These are phyloP conservation scores for Posidonia australis DNA, from an alignment of 106 monocot genomes.

Conservation along the genomic window DNA sequence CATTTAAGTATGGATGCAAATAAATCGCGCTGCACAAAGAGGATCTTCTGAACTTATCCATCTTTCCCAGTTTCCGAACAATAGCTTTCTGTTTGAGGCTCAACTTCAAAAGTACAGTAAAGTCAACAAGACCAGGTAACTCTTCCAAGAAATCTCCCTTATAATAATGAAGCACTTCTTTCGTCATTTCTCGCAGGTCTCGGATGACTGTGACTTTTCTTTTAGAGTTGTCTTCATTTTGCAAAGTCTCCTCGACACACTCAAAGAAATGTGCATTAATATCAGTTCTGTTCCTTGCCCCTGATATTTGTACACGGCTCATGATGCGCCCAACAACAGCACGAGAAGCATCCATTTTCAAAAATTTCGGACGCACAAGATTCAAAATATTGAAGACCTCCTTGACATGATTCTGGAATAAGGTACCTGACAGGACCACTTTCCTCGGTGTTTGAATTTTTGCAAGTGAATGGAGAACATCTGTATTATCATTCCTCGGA, in stretches of 20 bases:
- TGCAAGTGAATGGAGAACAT: constrained; percentile 43
- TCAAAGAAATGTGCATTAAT: constrained; percentile 40
- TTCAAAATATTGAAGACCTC: constrained; percentile 93
- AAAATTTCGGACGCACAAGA: constrained; percentile 71
- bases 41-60: constrained; percentile 62
- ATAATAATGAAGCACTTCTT: constrained; percentile 76
- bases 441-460: constrained; percentile 68
- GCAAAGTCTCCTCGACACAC: constrained; percentile 66
- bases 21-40: constrained; percentile 59
- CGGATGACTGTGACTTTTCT: constrained; percentile 40
- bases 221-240: constrained; percentile 24
- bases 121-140: constrained; percentile 62
- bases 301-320: constrained; percentile 43
- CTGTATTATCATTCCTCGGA: constrained; percentile 58
- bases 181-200: constrained; percentile 62
- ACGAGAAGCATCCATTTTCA: constrained; percentile 42
- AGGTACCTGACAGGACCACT: constrained; percentile 92
- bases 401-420: constrained; percentile 82
- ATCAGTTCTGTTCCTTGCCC: constrained; percentile 19
- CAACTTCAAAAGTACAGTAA: constrained; percentile 59
- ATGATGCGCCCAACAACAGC: constrained; percentile 46
- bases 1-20: constrained; percentile 61
- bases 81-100: constrained; percentile 37
- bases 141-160: constrained; percentile 82
- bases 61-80: constrained; percentile 23